These are phyloP conservation scores for Sphagnum magellanicum DNA, from an alignment of 228 moss, liverwort and hornwort genomes.

Conservation along the genomic window DNA sequence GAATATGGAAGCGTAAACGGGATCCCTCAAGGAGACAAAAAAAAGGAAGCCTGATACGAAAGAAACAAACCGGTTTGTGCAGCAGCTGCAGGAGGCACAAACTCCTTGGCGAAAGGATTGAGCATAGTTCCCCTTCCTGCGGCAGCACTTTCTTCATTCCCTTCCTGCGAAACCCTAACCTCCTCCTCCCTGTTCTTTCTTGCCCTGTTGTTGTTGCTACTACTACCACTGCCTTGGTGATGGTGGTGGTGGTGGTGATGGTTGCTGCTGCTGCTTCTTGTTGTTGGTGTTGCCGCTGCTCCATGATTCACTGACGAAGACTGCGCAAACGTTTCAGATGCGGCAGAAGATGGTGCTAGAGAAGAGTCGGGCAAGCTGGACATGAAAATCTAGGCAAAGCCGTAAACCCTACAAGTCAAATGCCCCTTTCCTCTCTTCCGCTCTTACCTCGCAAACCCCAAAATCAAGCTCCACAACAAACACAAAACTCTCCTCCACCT, in stretches of 20 bases:
- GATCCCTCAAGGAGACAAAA: not conserved
- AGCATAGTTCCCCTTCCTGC: conserved; percentile 32
- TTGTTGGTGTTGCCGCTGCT: conserved; percentile 57
- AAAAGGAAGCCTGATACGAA: conserved; percentile 22
- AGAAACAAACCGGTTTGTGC: conserved; percentile 35
- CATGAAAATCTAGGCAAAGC: conserved; percentile 83
- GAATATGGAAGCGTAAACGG: not conserved
- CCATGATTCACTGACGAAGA: conserved; percentile 64
- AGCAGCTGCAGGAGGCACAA: conserved; percentile 45
- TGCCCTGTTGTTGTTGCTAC: conserved; percentile 1
- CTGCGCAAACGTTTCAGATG: conserved; percentile 70
- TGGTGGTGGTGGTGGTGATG: conserved; percentile 28
- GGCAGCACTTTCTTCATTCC: conserved; percentile 3
- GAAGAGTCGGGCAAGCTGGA: conserved; percentile 89
- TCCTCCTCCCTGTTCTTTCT: conserved; percentile 24
- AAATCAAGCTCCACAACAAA: too few species aligned
- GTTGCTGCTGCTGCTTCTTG: conserved; percentile 17
- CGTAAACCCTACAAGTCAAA: conserved; percentile 25
- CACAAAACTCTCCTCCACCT: too few species aligned
- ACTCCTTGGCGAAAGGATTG: conserved; percentile 85
- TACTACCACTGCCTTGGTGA: not conserved
- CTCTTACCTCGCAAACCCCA: too few species aligned
- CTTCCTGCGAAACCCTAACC: conserved; percentile 26
- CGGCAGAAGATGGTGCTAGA: conserved; percentile 75
- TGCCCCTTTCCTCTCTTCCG: conserved; percentile 12